phyloP scores from a whole-genome alignment of 352 stramenopile species.

The Globisporangium recalcitrans region DNA sequence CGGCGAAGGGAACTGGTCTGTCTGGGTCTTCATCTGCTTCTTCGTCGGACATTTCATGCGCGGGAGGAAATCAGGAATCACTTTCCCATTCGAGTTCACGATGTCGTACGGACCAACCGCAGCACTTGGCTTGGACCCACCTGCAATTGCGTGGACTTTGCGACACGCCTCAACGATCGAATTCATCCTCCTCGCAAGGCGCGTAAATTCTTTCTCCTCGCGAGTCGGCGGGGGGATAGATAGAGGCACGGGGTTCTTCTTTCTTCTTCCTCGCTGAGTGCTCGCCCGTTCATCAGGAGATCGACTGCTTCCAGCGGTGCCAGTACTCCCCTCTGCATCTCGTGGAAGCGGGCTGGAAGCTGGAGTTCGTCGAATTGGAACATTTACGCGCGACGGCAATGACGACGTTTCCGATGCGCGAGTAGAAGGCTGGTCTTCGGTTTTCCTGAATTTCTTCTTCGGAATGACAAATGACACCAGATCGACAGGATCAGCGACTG shows the following conservation, averaged over 20 bases:
- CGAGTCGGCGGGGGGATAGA: slow-evolving; percentile 19
- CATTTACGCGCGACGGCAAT: slow-evolving; percentile 3
- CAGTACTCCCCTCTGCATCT: neutral
- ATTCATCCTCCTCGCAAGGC: slow-evolving; percentile 46
- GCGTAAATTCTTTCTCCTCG: slow-evolving; percentile 44
- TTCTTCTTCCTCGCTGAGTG: slow-evolving; percentile 13
- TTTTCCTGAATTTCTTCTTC: slow-evolving; percentile 28
- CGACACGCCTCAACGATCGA: slow-evolving; percentile 35
- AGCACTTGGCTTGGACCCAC: slow-evolving; percentile 11
- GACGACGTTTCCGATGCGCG: neutral
- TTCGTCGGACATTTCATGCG: slow-evolving; percentile 20
- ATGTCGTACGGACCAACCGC: slow-evolving; percentile 15
- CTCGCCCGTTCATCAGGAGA: neutral
- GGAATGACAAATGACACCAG: slow-evolving; percentile 38
- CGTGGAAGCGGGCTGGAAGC: slow-evolving; percentile 10
- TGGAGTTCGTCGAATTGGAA: slow-evolving; percentile 5
- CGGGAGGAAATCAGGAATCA: slow-evolving; percentile 14
- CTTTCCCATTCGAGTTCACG: slow-evolving; percentile 7
- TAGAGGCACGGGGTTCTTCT: slow-evolving; percentile 47
- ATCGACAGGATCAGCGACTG: slow-evolving; percentile 11
- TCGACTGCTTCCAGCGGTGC: neutral
- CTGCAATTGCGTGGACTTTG: neutral
- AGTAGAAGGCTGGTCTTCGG: neutral
- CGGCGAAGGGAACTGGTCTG: slow-evolving; percentile 13
- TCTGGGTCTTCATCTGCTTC: slow-evolving; percentile 20